These are phyloP conservation scores for Claviceps capensis DNA, from an alignment of 2,329 filamentous ascomycete species.

Conservation along the genomic window DNA sequence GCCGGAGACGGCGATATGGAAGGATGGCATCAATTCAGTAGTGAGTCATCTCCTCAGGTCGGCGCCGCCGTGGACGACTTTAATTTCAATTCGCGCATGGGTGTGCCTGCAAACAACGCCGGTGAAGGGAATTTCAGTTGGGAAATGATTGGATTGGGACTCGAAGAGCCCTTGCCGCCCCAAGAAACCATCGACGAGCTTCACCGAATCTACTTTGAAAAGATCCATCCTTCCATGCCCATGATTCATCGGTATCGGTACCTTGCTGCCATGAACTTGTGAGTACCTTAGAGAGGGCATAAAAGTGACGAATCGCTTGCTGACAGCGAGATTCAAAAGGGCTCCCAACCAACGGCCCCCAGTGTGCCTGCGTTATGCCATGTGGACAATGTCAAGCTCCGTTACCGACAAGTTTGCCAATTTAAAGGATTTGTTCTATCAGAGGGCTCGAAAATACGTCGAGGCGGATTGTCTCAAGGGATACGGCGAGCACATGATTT, in stretches of 20 bases:
- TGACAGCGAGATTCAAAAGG: conserved; percentile 18
- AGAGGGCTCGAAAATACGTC: conserved; percentile 75
- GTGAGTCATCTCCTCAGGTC: conserved; percentile 35
- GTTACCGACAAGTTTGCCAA: conserved; percentile 68
- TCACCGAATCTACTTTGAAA: conserved; percentile 82
- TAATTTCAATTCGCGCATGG: conserved; percentile 37
- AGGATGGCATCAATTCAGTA: conserved; percentile 41
- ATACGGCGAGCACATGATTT: conserved; percentile 80
- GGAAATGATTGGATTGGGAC: conserved; percentile 55
- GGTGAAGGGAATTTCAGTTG: conserved; percentile 52
- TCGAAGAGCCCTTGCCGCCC: conserved; percentile 45
- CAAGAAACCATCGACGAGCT: conserved; percentile 66
- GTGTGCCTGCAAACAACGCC: conserved; percentile 35
- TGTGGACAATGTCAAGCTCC: conserved; percentile 89
- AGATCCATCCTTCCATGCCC: conserved; percentile 71
- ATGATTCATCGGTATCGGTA: conserved; percentile 87
- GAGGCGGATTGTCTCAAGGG: conserved; percentile 85
- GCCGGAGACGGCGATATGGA: conserved; percentile 37
- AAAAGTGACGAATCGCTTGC: background rate
- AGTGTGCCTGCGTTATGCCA: conserved; percentile 78
- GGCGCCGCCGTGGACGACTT: conserved; percentile 38
- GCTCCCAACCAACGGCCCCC: conserved; percentile 77
- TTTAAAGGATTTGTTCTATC: conserved; percentile 80
- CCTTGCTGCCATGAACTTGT: conserved; percentile 75
- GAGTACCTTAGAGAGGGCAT: conserved; percentile 13